Percentiles rank a stretch among this genome's conserved stretches.
These are phyloP conservation scores for Talaromyces funiculosus DNA, from an alignment of 2,329 filamentous ascomycete genomes.

Conservation along the genomic window DNA sequence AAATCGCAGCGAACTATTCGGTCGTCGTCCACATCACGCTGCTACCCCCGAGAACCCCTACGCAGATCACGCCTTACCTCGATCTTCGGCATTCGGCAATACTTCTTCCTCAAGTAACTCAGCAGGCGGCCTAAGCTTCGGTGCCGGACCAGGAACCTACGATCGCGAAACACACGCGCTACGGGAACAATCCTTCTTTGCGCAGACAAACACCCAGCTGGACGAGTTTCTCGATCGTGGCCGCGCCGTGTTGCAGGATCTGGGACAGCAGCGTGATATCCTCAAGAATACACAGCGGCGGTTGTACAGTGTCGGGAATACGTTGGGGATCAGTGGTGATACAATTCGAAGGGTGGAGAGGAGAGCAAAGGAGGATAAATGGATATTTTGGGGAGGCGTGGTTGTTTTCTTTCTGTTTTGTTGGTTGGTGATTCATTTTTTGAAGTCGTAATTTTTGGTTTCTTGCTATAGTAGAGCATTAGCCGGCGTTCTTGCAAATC, in stretches of 20 bases:
- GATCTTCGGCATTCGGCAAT: conserved; percentile 38
- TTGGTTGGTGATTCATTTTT: conserved; percentile 79
- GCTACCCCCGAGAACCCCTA: conserved; percentile 93
- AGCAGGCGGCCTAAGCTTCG: conserved; percentile 39
- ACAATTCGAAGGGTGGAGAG: conserved; percentile 96
- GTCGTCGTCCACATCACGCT: conserved; percentile 70
- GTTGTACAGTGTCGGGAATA: conserved; percentile 90
- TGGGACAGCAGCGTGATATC: conserved; percentile 87
- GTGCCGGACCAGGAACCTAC: conserved; percentile 50
- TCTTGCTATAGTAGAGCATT: not conserved
- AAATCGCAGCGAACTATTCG: conserved; percentile 76
- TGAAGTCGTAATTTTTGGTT: conserved; percentile 52
- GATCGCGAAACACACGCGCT: conserved; percentile 75
- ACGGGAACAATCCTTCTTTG: conserved; percentile 83
- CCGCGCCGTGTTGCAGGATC: conserved; percentile 79
- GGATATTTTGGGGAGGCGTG: conserved; percentile 89
- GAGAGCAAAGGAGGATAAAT: conserved; percentile 89
- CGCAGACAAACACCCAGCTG: conserved; percentile 72
- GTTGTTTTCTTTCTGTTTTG: conserved; percentile 86
- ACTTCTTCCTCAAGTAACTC: conserved; percentile 22
- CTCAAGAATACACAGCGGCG: conserved; percentile 89
- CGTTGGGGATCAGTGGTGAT: conserved; percentile 85
- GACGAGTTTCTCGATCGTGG: conserved; percentile 93
- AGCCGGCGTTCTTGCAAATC: conserved; percentile 4
- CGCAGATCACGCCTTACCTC: conserved; percentile 52